These are phyloP conservation scores for Tricladium varicosporioides DNA, from an alignment of 2,329 filamentous ascomycete species.

Conservation along the genomic window DNA sequence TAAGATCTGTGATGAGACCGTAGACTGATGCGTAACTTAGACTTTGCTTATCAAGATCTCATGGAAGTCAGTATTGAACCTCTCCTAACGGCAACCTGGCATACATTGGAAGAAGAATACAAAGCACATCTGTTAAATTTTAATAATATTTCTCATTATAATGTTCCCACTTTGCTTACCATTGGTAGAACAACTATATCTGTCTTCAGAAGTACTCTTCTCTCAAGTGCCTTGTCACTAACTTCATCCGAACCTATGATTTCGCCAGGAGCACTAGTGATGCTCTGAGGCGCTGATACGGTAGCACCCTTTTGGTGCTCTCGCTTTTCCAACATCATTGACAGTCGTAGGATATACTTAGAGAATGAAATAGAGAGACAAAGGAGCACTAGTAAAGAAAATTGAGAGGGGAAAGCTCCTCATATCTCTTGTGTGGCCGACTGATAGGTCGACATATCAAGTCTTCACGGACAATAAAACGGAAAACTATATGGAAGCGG, in stretches of 20 bases:
- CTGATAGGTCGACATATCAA: too few relatives aligned
- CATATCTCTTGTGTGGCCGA: too few relatives aligned
- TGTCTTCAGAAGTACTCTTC: background rate
- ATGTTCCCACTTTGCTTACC: too few relatives aligned
- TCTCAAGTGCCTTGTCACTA: background rate
- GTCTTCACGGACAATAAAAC: too few relatives aligned
- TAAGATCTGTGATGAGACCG: slow-evolving; percentile 45
- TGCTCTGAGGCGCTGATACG: background rate
- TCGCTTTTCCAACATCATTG: background rate
- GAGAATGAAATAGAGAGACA: too few relatives aligned
- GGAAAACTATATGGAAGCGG: too few relatives aligned
- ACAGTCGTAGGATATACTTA: too few relatives aligned
- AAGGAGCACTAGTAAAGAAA: too few relatives aligned
- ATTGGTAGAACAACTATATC: background rate
- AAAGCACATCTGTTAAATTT: slow-evolving; percentile 1
- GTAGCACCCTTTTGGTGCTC: background rate
- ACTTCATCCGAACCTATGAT: background rate
- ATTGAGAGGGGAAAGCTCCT: too few relatives aligned
- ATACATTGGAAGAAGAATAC: slow-evolving; percentile 4
- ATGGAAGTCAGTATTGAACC: slow-evolving; percentile 29
- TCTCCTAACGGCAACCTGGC: background rate
- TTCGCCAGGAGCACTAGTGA: background rate
- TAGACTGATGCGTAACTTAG: slow-evolving; percentile 49
- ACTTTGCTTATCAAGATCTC: slow-evolving; percentile 48
- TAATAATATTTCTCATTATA: too few relatives aligned